Percentiles rank a stretch among this genome's conserved stretches.
These are phyloP conservation scores for Chrysoporthe cubensis DNA, from an alignment of 2,329 filamentous ascomycete species.

Conservation along the genomic window DNA sequence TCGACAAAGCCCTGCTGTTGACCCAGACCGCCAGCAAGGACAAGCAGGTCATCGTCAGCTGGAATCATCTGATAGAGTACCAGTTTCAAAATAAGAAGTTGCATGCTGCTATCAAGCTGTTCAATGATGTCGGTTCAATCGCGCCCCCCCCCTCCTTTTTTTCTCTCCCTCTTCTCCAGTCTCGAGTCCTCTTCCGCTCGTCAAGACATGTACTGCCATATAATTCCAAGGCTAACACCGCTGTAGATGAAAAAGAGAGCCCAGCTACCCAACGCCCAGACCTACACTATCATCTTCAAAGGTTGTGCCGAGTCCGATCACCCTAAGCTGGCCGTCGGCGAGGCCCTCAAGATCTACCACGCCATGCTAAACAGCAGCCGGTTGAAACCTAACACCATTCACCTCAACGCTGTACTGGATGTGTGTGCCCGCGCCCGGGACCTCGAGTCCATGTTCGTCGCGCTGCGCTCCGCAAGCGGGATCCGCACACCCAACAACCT, in stretches of 20 bases:
- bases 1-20: constrained; percentile 69
- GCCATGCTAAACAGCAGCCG: constrained; percentile 67
- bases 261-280: constrained; percentile 78
- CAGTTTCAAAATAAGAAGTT: constrained; percentile 64
- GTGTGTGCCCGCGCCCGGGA: constrained; percentile 77
- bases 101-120: constrained; percentile 74
- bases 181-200: neutral
- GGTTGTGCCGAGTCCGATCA: constrained; percentile 69
- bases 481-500: constrained; percentile 65
- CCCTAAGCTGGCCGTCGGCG: constrained; percentile 61
- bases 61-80: constrained; percentile 84
- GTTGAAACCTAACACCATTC: constrained; percentile 75
- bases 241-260: constrained; percentile 90
- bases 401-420: constrained; percentile 85
- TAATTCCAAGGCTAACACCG: constrained; percentile 28
- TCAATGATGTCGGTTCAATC: constrained; percentile 71
- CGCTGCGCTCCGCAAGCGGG: constrained; percentile 73
- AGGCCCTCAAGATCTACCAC: constrained; percentile 77
- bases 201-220: neutral
- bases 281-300: constrained; percentile 81
- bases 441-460: constrained; percentile 78
- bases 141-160: neutral
- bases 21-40: constrained; percentile 70
- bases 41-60: constrained; percentile 72
- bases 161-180: constrained; percentile 8